phyloP scores from a whole-genome alignment of 2,329 filamentous ascomycete species.

The Penicillium concentricum region DNA sequence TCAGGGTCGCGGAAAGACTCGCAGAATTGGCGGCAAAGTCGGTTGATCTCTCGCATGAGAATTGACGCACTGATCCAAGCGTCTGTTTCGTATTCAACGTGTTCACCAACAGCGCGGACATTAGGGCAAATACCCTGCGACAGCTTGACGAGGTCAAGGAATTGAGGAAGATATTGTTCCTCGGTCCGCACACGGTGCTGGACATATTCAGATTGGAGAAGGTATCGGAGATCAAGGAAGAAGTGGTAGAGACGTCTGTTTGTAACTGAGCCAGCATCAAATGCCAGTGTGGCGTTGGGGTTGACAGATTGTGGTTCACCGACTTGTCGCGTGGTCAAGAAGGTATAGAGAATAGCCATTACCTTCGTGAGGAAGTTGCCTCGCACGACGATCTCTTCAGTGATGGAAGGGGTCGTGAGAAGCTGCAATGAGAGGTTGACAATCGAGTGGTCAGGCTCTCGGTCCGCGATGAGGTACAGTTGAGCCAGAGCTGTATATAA shows the following conservation, averaged over 20 bases:
- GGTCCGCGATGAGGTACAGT: constrained; percentile 90
- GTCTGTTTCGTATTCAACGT: constrained; percentile 97
- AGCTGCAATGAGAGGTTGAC: constrained; percentile 97
- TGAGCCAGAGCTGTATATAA: constrained; percentile 92
- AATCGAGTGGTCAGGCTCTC: constrained; percentile 96
- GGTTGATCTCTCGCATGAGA: constrained; percentile 92
- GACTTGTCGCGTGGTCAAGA: constrained; percentile 92
- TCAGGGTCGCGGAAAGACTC: constrained; percentile 75
- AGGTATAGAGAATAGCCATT: constrained; percentile 95
- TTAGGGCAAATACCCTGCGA: constrained; percentile 98
- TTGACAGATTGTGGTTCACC: constrained; percentile 89
- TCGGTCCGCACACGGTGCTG: constrained; percentile 81
- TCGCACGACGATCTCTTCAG: constrained; percentile 87
- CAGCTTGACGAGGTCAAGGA: constrained; percentile 90
- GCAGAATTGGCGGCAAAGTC: constrained; percentile 81
- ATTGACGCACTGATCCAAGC: constrained; percentile 96
- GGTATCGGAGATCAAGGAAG: constrained; percentile 88
- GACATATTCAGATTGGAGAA: constrained; percentile 84
- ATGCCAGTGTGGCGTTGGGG: constrained; percentile 80
- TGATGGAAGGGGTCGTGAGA: constrained; percentile 94
- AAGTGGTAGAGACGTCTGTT: constrained; percentile 97
- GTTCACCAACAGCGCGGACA: constrained; percentile 83
- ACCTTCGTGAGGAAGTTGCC: constrained; percentile 95
- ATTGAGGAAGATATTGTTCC: constrained; percentile 86
- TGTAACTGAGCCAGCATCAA: constrained; percentile 90